Base-by-base conservation (phyloP, 2,329 filamentous ascomycete genomes). In the Cordyceps cicadae region DNA sequence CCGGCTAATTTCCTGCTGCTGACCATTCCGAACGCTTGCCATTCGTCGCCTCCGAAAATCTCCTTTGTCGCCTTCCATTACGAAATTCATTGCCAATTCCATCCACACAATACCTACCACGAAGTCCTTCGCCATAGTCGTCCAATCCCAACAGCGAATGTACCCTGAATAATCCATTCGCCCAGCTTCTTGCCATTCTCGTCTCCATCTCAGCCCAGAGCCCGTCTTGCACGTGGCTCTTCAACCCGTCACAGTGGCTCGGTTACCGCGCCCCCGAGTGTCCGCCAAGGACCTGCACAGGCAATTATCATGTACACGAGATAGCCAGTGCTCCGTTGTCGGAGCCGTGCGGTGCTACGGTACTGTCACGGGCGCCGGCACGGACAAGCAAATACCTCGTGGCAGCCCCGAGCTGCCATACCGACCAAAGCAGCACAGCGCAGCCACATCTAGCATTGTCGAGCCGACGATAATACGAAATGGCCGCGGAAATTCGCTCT, bases 251-350 rank as follows among this genome's bases (percentile, higher is more conserved):
- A 73, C 71, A 63, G 66, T 75, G 73, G 73, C 73, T 65, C 65
- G 65, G 63, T 61, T 70, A 62, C 73, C 73, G 66, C 71, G 74
- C 66, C 70, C 72, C 71, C 76, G 78, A 74, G 71, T 75, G 67
- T 71, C 72, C 69, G 74, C 76, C 70, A 73, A 74, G 70, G 75
- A 76, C 76, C 67, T 71, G 59, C 67, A 68, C 63, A 71, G 61
- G 68, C 64, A 64, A 50, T 63, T 69, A 61, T 61, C 55, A 79
- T 81, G 79, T 66, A 68, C 65, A 50, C 71, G 59, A 73, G 70
- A 73, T 79, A 76, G 71, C 69, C 60, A 64, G 45, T 64, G 60
- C 63, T 71, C 29, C 39, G 41, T 48, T 3, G 72, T 73, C 72
- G 73, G 70, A 70, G 74, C 74, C 70, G 70, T 67, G 63, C 68